phyloP scores from a whole-genome alignment of 306 rosid species.

The Cucumis cinereus region DNA sequence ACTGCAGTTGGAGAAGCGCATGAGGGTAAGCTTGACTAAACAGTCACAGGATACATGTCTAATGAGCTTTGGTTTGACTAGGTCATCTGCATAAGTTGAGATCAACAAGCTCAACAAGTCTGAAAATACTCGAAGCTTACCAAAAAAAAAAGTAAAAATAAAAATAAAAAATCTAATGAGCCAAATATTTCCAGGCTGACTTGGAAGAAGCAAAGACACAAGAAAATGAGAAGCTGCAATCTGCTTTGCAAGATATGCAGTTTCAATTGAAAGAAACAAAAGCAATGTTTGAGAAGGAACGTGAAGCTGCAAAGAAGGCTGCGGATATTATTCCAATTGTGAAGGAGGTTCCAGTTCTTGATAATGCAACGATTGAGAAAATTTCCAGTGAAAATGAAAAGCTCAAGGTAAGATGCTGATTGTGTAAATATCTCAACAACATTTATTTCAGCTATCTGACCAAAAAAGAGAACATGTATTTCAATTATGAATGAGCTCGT shows the following conservation, averaged over 20 bases:
- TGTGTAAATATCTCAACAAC: not conserved
- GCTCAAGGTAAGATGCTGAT: constrained; percentile 53
- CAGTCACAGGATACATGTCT: not conserved
- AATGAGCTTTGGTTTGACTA: not conserved
- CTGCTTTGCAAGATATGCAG: constrained; percentile 80
- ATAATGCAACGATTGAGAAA: constrained; percentile 60
- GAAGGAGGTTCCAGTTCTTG: constrained; percentile 95
- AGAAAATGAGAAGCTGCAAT: constrained; percentile 77
- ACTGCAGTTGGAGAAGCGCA: constrained; percentile 90
- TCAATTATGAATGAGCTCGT: constrained; percentile 5
- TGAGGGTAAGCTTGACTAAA: constrained; percentile 43
- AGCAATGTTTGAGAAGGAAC: constrained; percentile 60
- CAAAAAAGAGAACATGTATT: not conserved
- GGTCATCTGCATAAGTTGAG: not conserved
- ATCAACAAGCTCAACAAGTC: not conserved
- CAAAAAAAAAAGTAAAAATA: not conserved
- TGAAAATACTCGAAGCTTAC: not conserved
- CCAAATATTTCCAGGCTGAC: constrained; percentile 47
- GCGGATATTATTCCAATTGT: constrained; percentile 54
- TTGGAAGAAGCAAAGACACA: constrained; percentile 80
- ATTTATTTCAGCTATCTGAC: too few relatives aligned
- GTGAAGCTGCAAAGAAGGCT: constrained; percentile 53
- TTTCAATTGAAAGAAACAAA: constrained; percentile 72
- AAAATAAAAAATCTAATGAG: constrained; percentile 3
- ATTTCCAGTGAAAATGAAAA: constrained; percentile 80